Base-by-base conservation (phyloP, 768 basidiomycete species). In the Mycena maculata region DNA sequence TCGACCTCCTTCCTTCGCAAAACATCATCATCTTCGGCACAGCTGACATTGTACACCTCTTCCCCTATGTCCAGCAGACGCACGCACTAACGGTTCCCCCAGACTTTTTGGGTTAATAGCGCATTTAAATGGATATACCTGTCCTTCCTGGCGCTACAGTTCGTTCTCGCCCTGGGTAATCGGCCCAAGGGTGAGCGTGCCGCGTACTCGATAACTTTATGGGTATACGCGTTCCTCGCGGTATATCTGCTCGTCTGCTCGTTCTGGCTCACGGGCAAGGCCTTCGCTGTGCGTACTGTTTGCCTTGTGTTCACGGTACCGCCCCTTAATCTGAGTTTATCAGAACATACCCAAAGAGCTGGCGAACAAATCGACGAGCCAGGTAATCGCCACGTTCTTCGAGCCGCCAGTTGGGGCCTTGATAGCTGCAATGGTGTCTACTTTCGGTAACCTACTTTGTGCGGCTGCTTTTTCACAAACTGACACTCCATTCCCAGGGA, bases 101-200 rank as follows among this genome's bases (percentile, higher is more conserved):
- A 94, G 95, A 96, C 95, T 18, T 90, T 94, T 70, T 97, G 94
- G 94, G 82, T 96, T 45, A 98, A 98, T 73, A 69, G 89, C 45
- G 88, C 80, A 16, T 83, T 96, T 61, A 91, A 93, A 81, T 96
- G 95, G 94, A 81, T 94, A 22, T 98, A 97, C 76, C 83, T 97
- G 44, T 84, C 89, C 3, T 92, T 95, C 82, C 82, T 98, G 39
- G 93, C 88, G 18, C 80, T 98, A 30, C 96, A 87, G 64, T 86
- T 70, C 67, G 30, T 74, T 23, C 77, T 85, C 30, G 84, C 83
- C 1, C 75, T 85, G 20, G 85, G 85, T 16, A 86, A 85, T 72
- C 79, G 91, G 63, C 92, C 91, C 11, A 92, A 92, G 72, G 92
- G 90, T 47, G 92, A 92, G 78, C 83, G 84, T n/a, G 57, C 75